phyloP scores from a whole-genome alignment of 257 asterid species.

The Solanum habrochaites region DNA sequence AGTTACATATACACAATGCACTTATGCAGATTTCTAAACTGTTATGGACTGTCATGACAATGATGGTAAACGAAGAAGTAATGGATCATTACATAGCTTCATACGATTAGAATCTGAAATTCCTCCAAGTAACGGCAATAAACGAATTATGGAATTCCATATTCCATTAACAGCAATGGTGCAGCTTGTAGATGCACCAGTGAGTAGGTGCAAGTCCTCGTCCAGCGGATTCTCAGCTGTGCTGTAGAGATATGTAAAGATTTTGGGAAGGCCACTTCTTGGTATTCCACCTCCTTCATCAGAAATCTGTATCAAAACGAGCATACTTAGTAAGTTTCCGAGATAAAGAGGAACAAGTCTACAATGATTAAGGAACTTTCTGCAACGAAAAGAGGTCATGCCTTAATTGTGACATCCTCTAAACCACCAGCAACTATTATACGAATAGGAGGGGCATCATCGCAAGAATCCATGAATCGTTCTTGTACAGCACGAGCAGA shows the following conservation, averaged over 20 bases:
- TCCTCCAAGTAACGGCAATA: conserved; percentile 93
- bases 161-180: conserved; percentile 89
- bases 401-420: conserved; percentile 97
- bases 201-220: conserved; percentile 51
- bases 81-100: conserved; percentile 68
- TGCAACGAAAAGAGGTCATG: conserved; percentile 2
- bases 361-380: background rate
- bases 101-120: conserved; percentile 85
- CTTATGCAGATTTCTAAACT: background rate
- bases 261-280: conserved; percentile 82
- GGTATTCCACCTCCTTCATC: conserved; percentile 98
- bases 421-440: conserved; percentile 92
- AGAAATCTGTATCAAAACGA: conserved; percentile 38
- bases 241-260: conserved; percentile 84
- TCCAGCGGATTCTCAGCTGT: conserved; percentile 75
- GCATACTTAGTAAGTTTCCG: background rate
- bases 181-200: conserved; percentile 35
- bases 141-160: conserved; percentile 90
- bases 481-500: conserved; percentile 96
- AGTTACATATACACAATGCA: background rate
- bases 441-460: conserved; percentile 77
- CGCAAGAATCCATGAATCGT: conserved; percentile 60
- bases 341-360: background rate
- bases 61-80: background rate
- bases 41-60: background rate